Evolutionary conservation across 805 yeast species (phyloP).

Genomic region (Sugiyamaella qingdaonensis): DNA sequence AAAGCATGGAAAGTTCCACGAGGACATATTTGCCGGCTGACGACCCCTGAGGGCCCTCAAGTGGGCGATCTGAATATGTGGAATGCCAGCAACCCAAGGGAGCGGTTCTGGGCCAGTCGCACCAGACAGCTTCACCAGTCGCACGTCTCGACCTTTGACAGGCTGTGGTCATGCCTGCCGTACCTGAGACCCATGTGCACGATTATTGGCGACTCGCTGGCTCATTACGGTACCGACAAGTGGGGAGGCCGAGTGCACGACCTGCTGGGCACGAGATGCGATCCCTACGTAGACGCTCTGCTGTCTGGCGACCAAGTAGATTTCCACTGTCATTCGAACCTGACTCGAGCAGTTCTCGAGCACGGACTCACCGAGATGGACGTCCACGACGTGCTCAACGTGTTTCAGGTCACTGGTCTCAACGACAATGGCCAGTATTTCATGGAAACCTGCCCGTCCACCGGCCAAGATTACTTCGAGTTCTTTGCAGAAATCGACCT

Average conservation of each 20-base stretch:
- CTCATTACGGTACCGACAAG: conserved; percentile 53
- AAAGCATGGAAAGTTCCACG: conserved; percentile 62
- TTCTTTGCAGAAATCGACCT: conserved; percentile 64
- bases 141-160: conserved; percentile 57
- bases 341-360: conserved; percentile 55
- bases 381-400: conserved; percentile 66
- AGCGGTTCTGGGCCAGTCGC: conserved; percentile 65
- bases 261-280: conserved; percentile 64
- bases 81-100: conserved; percentile 58
- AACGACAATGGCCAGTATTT: conserved; percentile 62
- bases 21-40: conserved; percentile 53
- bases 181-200: conserved; percentile 61
- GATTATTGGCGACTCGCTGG: conserved; percentile 55
- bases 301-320: conserved; percentile 63
- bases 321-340: conserved; percentile 63
- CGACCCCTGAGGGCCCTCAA: conserved; percentile 67
- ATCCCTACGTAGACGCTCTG: conserved; percentile 62
- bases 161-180: conserved; percentile 65
- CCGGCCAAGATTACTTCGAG: conserved; percentile 56
- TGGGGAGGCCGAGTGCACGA: conserved; percentile 67
- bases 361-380: conserved; percentile 60
- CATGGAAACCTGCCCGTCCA: conserved; percentile 68
- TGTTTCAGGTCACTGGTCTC: conserved; percentile 65
- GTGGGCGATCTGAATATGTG: conserved; percentile 67
- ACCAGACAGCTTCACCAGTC: conserved; percentile 62